Conservation (phyloP, 2,329 filamentous ascomycete species). For the Clonostachys solani region DNA sequence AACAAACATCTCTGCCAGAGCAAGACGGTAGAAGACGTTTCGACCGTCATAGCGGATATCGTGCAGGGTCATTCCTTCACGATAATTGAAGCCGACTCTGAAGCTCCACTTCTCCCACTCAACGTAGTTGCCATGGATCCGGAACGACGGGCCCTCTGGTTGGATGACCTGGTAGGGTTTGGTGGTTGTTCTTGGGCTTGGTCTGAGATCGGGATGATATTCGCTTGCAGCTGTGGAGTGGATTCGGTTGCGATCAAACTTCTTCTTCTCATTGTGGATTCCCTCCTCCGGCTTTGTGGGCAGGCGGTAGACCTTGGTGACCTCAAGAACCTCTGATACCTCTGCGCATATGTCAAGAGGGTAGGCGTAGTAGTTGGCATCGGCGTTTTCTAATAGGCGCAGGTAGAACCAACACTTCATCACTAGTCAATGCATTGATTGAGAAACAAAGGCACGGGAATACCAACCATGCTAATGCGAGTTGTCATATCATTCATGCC, state of each 20-base stretch:
- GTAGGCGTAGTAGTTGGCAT: constrained; percentile 52
- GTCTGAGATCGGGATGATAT: constrained; percentile 18
- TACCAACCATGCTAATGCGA: constrained; percentile 38
- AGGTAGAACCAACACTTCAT: constrained; percentile 15
- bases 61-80: constrained; percentile 64
- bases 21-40: constrained; percentile 60
- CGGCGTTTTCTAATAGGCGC: constrained; percentile 25
- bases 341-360: constrained; percentile 46
- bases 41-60: constrained; percentile 61
- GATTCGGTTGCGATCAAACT: constrained; percentile 32
- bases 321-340: constrained; percentile 36
- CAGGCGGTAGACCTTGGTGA: constrained; percentile 39
- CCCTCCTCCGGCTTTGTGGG: constrained; percentile 25
- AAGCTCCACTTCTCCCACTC: constrained; percentile 63
- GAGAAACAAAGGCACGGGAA: not conserved
- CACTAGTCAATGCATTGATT: too few relatives aligned
- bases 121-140: constrained; percentile 35
- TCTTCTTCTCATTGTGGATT: constrained; percentile 2
- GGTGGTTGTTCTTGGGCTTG: constrained; percentile 12
- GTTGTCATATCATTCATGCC: constrained; percentile 44
- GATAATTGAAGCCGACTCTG: constrained; percentile 61
- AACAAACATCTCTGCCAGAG: constrained; percentile 63
- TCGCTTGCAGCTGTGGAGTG: constrained; percentile 34
- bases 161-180: constrained; percentile 19
- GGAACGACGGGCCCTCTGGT: constrained; percentile 21